Conservation (phyloP, 2,329 filamentous ascomycete species). For the Colletotrichum brevisporum region DNA sequence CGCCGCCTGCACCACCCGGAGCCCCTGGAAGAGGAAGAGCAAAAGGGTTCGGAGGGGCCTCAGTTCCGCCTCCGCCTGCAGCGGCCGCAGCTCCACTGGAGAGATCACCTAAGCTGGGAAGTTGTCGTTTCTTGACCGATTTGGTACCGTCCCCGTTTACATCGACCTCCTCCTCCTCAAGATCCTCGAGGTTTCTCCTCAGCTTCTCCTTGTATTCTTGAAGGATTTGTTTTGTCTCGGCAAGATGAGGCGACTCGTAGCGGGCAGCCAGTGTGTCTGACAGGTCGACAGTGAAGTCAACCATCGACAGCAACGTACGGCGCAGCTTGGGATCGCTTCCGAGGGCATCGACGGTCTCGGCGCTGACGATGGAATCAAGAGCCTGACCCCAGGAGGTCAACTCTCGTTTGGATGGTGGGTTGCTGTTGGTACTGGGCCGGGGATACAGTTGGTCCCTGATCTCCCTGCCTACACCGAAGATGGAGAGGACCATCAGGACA, state of each 20-base stretch:
- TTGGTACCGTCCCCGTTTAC: neutral
- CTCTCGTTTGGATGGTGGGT: neutral
- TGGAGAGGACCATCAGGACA: conserved; percentile 35
- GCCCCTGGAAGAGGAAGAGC: conserved; percentile 12
- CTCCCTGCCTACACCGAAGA: conserved; percentile 35
- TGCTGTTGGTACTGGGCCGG: neutral
- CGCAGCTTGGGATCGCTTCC: conserved; percentile 35
- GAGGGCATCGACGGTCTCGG: conserved; percentile 32
- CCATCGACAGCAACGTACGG: conserved; percentile 37
- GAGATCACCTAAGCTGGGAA: conserved; percentile 5
- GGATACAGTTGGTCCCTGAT: conserved; percentile 18
- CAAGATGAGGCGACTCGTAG: conserved; percentile 30
- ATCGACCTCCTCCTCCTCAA: neutral
- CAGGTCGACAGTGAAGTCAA: conserved; percentile 39
- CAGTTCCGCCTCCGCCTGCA: neutral
- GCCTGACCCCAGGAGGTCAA: conserved; percentile 36
- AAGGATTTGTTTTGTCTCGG: conserved; percentile 33
- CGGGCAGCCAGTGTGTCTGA: conserved; percentile 27
- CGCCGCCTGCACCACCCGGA: neutral
- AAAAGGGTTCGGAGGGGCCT: neutral
- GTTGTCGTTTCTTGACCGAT: conserved; percentile 21
- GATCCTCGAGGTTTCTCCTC: conserved; percentile 13
- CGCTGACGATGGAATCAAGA: conserved; percentile 35
- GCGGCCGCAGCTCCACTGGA: conserved; percentile 9
- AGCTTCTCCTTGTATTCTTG: conserved; percentile 31